A percentile compares a stretch with the other conserved stretches of the same genome.
These are phyloP conservation scores for Gastrolobium villosum DNA, from an alignment of 306 rosid species.

Conservation along the genomic window DNA sequence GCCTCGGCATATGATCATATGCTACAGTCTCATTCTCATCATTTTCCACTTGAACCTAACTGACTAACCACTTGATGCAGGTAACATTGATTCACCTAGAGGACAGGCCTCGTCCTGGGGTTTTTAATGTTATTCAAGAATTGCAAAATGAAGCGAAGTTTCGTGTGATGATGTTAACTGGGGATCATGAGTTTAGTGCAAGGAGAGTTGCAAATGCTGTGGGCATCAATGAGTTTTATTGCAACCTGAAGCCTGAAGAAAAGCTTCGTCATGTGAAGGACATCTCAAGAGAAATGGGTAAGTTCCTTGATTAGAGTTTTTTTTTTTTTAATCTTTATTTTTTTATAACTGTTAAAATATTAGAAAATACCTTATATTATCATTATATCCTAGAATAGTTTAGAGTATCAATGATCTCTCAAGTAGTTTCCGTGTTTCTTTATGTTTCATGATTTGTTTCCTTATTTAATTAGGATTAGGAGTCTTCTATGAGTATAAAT, in stretches of 20 bases:
- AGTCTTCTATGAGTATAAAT: no score
- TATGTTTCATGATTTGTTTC: no score
- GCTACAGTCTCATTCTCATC: conserved; percentile 33
- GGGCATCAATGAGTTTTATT: conserved; percentile 84
- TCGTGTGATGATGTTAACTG: conserved; percentile 94
- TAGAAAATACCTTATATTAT: no score
- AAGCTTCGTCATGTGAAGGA: conserved; percentile 91
- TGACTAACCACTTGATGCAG: conserved; percentile 57
- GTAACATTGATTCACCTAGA: conserved; percentile 95
- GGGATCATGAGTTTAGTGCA: conserved; percentile 92
- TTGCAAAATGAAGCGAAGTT: conserved; percentile 76
- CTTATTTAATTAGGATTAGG: no score
- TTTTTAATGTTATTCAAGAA: conserved; percentile 75
- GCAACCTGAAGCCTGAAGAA: conserved; percentile 97
- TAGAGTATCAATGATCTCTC: no score
- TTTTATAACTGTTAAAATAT: background rate
- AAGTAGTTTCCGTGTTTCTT: no score
- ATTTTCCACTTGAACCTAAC: conserved; percentile 38
- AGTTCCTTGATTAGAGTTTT: conserved; percentile 39
- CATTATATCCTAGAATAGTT: no score
- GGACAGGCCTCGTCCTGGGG: conserved; percentile 94
- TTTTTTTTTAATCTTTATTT: background rate
- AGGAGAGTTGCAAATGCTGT: conserved; percentile 91
- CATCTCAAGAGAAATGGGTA: conserved; percentile 86
- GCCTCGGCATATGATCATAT: conserved; percentile 26